phyloP scores from a whole-genome alignment of 1,284 basidiomycete genomes.

The Ganoderma multipileum region DNA sequence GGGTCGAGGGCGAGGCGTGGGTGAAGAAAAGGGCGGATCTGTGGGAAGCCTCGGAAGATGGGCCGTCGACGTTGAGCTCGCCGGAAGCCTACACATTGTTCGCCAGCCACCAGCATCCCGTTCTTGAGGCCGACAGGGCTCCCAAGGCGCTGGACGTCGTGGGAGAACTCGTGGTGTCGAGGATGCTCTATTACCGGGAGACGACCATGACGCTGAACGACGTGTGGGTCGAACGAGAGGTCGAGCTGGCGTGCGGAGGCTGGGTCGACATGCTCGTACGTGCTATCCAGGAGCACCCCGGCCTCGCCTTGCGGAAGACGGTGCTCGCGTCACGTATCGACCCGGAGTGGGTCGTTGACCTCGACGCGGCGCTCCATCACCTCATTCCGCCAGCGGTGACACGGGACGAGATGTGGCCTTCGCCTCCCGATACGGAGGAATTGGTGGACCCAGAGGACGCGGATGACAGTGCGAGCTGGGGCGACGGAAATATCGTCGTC shows the following conservation, averaged over 20 bases:
- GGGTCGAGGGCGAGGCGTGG: slow-evolving; percentile 46
- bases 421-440: slow-evolving; percentile 23
- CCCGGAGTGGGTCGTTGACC: slow-evolving; percentile 51
- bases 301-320: slow-evolving; percentile 28
- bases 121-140: slow-evolving; percentile 53
- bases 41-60: slow-evolving; percentile 42
- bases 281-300: slow-evolving; percentile 51
- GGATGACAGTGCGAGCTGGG: slow-evolving; percentile 10
- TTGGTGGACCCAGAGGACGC: slow-evolving; percentile 13
- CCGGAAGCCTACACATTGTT: slow-evolving; percentile 53
- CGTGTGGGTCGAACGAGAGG: slow-evolving; percentile 71
- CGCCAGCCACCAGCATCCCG: slow-evolving; percentile 55
- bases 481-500: background rate
- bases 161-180: slow-evolving; percentile 54
- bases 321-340: slow-evolving; percentile 18
- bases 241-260: slow-evolving; percentile 72
- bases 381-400: slow-evolving; percentile 13
- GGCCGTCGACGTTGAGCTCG: slow-evolving; percentile 25
- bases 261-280: slow-evolving; percentile 65
- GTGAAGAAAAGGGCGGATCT: slow-evolving; percentile 43
- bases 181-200: slow-evolving; percentile 61
- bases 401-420: slow-evolving; percentile 10
- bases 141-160: slow-evolving; percentile 56
- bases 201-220: slow-evolving; percentile 62
- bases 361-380: slow-evolving; percentile 20